Percentiles rank a stretch among this genome's conserved stretches.
These are phyloP conservation scores for Leishmania lainsoni DNA, from an alignment of 208 protist genomes.

Conservation along the genomic window DNA sequence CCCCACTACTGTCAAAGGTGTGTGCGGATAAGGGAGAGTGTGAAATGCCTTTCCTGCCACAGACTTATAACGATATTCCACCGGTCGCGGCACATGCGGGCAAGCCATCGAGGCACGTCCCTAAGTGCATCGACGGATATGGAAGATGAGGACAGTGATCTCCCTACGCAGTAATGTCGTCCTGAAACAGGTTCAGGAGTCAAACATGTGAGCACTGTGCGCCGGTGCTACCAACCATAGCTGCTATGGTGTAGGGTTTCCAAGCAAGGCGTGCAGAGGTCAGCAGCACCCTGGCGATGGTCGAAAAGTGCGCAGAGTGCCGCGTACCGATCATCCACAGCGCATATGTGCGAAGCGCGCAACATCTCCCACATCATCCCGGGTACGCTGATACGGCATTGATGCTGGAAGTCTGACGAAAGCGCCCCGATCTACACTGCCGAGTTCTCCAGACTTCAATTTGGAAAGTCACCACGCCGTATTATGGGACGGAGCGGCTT, in stretches of 20 bases:
- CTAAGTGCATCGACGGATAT: not conserved
- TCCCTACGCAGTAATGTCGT: not conserved
- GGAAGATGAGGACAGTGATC: not conserved
- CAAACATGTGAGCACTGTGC: not conserved
- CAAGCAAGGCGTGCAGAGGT: not conserved
- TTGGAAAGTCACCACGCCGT: not conserved
- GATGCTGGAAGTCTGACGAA: not conserved
- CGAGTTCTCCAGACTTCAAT: not conserved
- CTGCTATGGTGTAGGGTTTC: not conserved
- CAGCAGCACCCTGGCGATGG: not conserved
- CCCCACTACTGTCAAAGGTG: not conserved
- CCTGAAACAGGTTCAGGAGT: not conserved
- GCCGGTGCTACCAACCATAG: not conserved
- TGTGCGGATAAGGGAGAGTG: not conserved
- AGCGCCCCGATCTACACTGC: not conserved
- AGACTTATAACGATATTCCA: not conserved
- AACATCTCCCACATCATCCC: not conserved
- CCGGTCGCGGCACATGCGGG: not conserved
- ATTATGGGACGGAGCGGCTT: not conserved
- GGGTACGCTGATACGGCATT: not conserved
- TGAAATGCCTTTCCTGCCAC: no score
- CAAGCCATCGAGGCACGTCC: not conserved
- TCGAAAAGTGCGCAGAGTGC: not conserved
- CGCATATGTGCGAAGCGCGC: not conserved
- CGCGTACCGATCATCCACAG: not conserved